Evolutionary conservation across 2,329 filamentous ascomycete species (phyloP).

Genomic region (Fusarium palustre): DNA sequence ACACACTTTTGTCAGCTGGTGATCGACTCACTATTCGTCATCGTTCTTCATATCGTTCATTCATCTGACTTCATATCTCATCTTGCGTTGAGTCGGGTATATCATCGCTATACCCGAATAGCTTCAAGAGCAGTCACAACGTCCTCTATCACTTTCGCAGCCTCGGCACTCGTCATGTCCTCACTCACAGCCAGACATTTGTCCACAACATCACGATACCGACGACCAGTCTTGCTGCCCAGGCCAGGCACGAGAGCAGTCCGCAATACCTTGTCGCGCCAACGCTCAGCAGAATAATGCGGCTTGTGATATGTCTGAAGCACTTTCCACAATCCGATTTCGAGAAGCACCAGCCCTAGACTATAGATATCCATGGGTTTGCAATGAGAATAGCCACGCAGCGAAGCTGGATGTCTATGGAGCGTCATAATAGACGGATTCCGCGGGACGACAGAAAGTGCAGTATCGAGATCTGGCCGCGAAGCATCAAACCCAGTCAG

Average conservation of each 20-base stretch:
- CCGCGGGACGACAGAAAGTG: constrained; percentile 60
- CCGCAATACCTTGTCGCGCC: constrained; percentile 57
- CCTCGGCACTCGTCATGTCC: constrained; percentile 53
- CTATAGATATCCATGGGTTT: constrained; percentile 66
- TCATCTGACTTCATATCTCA: neutral
- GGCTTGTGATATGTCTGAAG: constrained; percentile 56
- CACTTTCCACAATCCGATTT: constrained; percentile 63
- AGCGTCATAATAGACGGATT: constrained; percentile 58
- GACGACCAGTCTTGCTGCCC: constrained; percentile 55
- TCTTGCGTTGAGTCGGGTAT: neutral
- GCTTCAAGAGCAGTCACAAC: constrained; percentile 57
- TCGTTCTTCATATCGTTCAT: neutral
- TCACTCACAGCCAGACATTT: constrained; percentile 55
- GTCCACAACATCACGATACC: constrained; percentile 57
- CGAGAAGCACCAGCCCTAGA: constrained; percentile 62
- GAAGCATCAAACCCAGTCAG: constrained; percentile 67
- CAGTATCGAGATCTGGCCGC: constrained; percentile 63
- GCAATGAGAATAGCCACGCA: constrained; percentile 57
- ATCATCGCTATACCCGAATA: constrained; percentile 47
- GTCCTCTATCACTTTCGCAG: constrained; percentile 56
- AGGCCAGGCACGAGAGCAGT: constrained; percentile 56
- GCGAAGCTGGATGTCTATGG: constrained; percentile 60
- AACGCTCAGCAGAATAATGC: constrained; percentile 57
- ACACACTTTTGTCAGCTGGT: neutral
- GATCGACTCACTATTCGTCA: neutral